Conservation (phyloP, 2,329 filamentous ascomycete genomes). For the Fusarium fujikuroi region DNA sequence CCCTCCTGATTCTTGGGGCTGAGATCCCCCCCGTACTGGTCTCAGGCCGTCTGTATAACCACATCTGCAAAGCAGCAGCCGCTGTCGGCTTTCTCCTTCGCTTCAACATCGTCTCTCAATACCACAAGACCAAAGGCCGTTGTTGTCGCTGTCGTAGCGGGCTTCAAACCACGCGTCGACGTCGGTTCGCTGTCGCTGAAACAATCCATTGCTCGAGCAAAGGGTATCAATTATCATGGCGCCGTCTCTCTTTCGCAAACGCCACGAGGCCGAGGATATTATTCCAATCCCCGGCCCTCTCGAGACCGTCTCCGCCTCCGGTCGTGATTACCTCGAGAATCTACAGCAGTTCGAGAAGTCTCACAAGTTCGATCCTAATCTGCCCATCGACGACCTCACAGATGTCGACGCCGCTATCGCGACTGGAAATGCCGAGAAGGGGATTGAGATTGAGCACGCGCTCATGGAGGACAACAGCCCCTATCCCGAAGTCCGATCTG, state of each 20-base stretch:
- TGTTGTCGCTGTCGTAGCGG: slow-evolving; percentile 33
- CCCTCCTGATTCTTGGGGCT: slow-evolving; percentile 31
- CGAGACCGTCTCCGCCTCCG: slow-evolving; percentile 53
- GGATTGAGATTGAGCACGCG: slow-evolving; percentile 66
- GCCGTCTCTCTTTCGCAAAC: slow-evolving; percentile 56
- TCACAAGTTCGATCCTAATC: slow-evolving; percentile 72
- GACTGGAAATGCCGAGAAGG: slow-evolving; percentile 65
- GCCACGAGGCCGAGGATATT: slow-evolving; percentile 58
- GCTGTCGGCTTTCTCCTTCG: slow-evolving; percentile 34
- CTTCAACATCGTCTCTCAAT: slow-evolving; percentile 28
- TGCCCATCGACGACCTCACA: slow-evolving; percentile 70
- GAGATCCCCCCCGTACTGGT: slow-evolving; percentile 28
- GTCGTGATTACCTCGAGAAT: slow-evolving; percentile 56
- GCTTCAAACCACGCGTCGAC: slow-evolving; percentile 36
- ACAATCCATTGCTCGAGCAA: slow-evolving; percentile 15
- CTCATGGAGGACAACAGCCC: slow-evolving; percentile 73
- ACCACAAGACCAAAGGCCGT: slow-evolving; percentile 25
- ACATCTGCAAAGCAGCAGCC: slow-evolving; percentile 34
- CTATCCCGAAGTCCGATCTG: slow-evolving; percentile 73
- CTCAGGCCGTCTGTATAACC: slow-evolving; percentile 35
- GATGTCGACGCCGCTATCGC: slow-evolving; percentile 68
- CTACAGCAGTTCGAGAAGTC: slow-evolving; percentile 68
- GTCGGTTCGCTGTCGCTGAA: slow-evolving; percentile 26
- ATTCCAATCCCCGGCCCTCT: slow-evolving; percentile 54
- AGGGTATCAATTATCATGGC: slow-evolving; percentile 44